Evolutionary conservation across 2,329 filamentous ascomycete genomes (phyloP), one percentile per base, ranked within the genome.

Genomic region (Cyphellophora attinorum): DNA sequence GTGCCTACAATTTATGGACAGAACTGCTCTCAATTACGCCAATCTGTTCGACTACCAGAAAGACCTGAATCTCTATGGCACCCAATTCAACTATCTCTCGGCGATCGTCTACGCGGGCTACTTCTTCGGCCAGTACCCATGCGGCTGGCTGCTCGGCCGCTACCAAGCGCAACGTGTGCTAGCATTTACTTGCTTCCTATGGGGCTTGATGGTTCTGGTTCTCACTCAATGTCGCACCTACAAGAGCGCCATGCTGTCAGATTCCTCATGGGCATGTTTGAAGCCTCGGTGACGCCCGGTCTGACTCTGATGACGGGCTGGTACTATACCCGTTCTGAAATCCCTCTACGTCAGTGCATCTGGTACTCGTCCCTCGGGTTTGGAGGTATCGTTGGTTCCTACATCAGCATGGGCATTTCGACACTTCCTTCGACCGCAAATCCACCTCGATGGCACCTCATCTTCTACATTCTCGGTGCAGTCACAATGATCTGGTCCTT

Each of bases 321-420:
- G 55, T 56, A 51, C 19, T 58, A 58, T 17, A 56, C 47, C 25
- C 42, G 53, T 33, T 42, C 51, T 25, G 54, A 58, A 31, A 54
- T 57, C 10, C 54, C 54, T 6, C 42, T 52, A 11, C 40, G 55
- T 25, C 55, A 58, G 39, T 52, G 53, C 5, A 52, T 49, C 17
- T 58, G 56, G 55, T 58, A 53, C 19, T 57, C 57, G 37, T 53
- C 49, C n/a, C 38, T 57, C 28, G 49, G 52, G 0, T 39, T 54
- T 6, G 74, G 73, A n/a, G 72, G 70, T 10, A 74, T 74, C 64
- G 70, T 76, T 34, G 73, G 72, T 11, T 70, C 64, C 12, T 51
- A 53, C 8, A 49, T 65, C 2, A 59, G 58, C 1, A 65, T 59
- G 30, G 62, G 58, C 1, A 62, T 66, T 18, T 61, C 35, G 11